Base-by-base conservation (phyloP, 148 eudicot species). In the Dysphania ambrosioides region DNA sequence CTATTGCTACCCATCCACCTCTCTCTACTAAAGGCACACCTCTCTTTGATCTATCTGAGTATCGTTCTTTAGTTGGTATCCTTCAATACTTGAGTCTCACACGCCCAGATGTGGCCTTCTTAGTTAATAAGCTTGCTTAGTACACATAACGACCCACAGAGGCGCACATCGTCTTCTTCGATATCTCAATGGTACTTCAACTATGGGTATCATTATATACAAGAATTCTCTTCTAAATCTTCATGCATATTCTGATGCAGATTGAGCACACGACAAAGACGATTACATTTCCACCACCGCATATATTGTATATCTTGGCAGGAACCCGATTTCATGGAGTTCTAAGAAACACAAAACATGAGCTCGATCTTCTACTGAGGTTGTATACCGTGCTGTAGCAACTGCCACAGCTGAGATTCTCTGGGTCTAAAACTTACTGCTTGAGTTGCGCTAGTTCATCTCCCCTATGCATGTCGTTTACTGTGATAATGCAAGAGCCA, bases 31-130 rank as follows among this genome's bases (percentile, higher is more conserved):
- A 41, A 4, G 44, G 44, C 7, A 41, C 0, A 6, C 9, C 9
- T 5, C 44, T 41, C 10, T 9, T 6, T 6, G 44, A 41, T 9
- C 44, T 12, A 1, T 4, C 15, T 5, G 9, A 41, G 44, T 41
- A 41, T 41, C 44, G 18, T 5, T 3, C 3, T 18, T 9, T 66
- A 1, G 18, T 44, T 42, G 57, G 72, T 7, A 16, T 35, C 2
- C 36, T 69, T 5, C 72, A 69, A 27, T 69, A 69, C 12, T 29
- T 69, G 3, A 9, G 55, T 1, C 34, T 69, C n/a, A 69, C 72
- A 3, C 18, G n/a, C 2, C 57, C 56, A 2, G 41, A 64, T 19
- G 41, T 30, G 9, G 68, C 68, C 2, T 64, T 64, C 11, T 10
- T 18, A 5, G 72, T 69, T 0, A 69, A 69, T 35, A 69, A 29